Evolutionary conservation across 768 basidiomycete genomes (phyloP), one percentile per base, ranked within the genome.

Genomic region (Suillus subaureus): DNA sequence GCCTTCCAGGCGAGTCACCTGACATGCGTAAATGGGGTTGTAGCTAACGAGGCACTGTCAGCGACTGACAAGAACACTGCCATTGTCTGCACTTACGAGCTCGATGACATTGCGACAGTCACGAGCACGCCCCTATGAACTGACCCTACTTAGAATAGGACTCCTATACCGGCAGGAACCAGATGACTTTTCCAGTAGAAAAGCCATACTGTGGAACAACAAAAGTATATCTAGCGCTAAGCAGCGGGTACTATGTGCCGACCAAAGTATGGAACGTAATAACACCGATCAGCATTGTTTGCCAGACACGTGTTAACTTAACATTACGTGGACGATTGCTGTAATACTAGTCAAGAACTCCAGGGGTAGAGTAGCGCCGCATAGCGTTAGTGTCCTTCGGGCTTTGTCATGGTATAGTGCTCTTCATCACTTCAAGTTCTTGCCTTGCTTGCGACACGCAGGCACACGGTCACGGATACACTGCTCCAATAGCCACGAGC

Each of bases 171-270:
- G 35, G 21, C 21, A n/a, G 3, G 21, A 13, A 35, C 6, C 33
- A 15, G 33, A 56, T 15, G 12, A 15, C 31, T 35, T n/a, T 11
- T n/a, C 12, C 21, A n/a, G 18, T 21, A 11, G 18, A 54, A 11
- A 31, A 21, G 4, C 16, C 66, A n/a, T 55, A 73, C 69, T 66
- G 28, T 74, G 64, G 73, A 70, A 74, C 21, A 70, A 70, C 60
- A 71, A 72, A 21, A 73, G 40, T 68, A 72, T 1, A 74, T 73
- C 40, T 65, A 66, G 3, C 70, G 67, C 61, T 75, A 74, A 49
- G 67, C 35, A 74, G 60, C 7, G 74, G 73, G 55, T 74, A 33
- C 33, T 33, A 51, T 26, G 26, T 7, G 15, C 23, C 3, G 49
- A 8, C 23, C 51, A 28, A 28, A 16, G 7, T 13, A 67, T 61